These are phyloP conservation scores for Podospora appendiculata DNA, from an alignment of 495 filamentous ascomycete species.

Conservation along the genomic window DNA sequence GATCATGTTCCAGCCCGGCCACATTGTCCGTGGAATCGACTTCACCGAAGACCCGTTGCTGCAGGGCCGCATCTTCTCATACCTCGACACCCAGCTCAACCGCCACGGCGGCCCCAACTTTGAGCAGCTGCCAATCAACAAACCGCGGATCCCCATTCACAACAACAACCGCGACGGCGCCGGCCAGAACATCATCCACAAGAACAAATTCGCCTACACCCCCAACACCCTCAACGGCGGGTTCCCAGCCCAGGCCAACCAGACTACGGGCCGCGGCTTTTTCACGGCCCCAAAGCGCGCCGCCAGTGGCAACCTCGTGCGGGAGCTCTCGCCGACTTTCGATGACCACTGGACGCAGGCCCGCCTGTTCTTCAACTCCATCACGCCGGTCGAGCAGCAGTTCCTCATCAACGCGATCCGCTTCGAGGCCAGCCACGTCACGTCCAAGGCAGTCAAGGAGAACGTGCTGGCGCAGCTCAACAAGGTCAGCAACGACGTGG, in stretches of 20 bases:
- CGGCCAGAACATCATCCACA: conserved; percentile 47
- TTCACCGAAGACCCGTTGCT: conserved; percentile 69
- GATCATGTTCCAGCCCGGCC: conserved; percentile 54
- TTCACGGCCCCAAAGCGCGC: conserved; percentile 59
- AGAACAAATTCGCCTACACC: conserved; percentile 47
- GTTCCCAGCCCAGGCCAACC: conserved; percentile 61
- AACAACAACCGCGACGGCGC: conserved; percentile 68
- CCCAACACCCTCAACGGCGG: conserved; percentile 62
- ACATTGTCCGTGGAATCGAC: conserved; percentile 64
- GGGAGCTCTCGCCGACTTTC: conserved; percentile 57
- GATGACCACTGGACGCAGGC: conserved; percentile 71
- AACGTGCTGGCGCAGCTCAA: conserved; percentile 68
- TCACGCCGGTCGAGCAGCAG: conserved; percentile 62
- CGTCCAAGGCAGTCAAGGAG: conserved; percentile 45
- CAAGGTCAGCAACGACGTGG: conserved; percentile 60
- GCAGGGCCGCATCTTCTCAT: conserved; percentile 66
- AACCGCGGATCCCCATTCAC: conserved; percentile 53
- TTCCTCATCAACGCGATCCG: conserved; percentile 72
- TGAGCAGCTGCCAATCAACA: conserved; percentile 69
- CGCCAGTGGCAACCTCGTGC: conserved; percentile 46
- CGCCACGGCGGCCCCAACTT: conserved; percentile 68
- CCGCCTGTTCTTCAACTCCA: conserved; percentile 70
- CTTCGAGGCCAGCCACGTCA: conserved; percentile 59
- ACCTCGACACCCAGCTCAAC: conserved; percentile 69
- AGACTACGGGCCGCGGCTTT: conserved; percentile 63